Conservation (phyloP, 768 basidiomycete species). For the Termitomyces sp. region DNA sequence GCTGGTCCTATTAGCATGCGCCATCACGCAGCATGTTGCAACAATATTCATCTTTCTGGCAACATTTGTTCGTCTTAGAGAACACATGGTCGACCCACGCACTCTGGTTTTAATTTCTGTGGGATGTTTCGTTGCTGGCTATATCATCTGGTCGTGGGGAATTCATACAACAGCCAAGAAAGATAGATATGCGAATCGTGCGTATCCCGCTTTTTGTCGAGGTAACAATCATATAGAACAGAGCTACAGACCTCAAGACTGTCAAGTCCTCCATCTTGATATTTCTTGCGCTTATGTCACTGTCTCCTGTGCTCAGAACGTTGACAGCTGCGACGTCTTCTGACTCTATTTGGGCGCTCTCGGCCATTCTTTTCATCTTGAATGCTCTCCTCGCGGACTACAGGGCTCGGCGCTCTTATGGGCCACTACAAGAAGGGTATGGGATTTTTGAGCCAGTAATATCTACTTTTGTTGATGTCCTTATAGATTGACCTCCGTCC, state of each 20-base stretch:
- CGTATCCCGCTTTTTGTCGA: slow-evolving; percentile 4
- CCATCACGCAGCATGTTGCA: slow-evolving; percentile 83
- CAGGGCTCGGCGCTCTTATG: slow-evolving; percentile 44
- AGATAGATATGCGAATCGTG: slow-evolving; percentile 20
- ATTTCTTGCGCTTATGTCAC: slow-evolving; percentile 83
- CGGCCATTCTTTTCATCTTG: slow-evolving; percentile 79
- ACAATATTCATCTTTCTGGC: slow-evolving; percentile 80
- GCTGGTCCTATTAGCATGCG: slow-evolving; percentile 64
- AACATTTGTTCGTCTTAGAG: slow-evolving; percentile 72
- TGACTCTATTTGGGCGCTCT: slow-evolving; percentile 95
- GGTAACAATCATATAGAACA: neutral
- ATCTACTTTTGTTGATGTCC: slow-evolving; percentile 12
- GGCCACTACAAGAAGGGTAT: slow-evolving; percentile 60
- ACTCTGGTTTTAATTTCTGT: slow-evolving; percentile 66
- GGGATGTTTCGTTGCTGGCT: slow-evolving; percentile 58
- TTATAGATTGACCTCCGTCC: slow-evolving; percentile 70
- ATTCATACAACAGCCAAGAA: slow-evolving; percentile 26
- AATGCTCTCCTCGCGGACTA: slow-evolving; percentile 87
- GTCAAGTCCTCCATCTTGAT: slow-evolving; percentile 84
- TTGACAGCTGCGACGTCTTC: slow-evolving; percentile 93
- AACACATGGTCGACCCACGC: slow-evolving; percentile 64
- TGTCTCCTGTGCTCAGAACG: slow-evolving; percentile 89
- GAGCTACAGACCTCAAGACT: slow-evolving; percentile 59
- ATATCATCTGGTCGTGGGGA: slow-evolving; percentile 60
- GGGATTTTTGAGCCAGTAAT: slow-evolving; percentile 20